phyloP scores from a whole-genome alignment of 1,139 yeast species.

The Debaryomyces subglobosus region DNA sequence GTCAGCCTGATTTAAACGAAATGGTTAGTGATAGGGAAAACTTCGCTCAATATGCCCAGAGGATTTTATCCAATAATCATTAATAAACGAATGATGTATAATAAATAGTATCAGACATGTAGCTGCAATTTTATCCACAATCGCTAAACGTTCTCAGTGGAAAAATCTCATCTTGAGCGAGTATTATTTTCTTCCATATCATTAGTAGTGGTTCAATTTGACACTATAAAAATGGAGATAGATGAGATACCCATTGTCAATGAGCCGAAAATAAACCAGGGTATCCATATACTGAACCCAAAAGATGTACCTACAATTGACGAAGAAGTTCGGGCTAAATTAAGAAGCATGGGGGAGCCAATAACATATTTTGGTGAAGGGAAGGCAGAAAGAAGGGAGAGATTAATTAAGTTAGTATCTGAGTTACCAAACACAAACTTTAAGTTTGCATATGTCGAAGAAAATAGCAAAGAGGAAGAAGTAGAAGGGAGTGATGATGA shows the following conservation, averaged over 20 bases:
- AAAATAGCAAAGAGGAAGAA: slow-evolving; percentile 24
- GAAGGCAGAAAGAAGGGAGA: slow-evolving; percentile 58
- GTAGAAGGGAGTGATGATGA: slow-evolving; percentile 28
- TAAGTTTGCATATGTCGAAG: slow-evolving; percentile 11
- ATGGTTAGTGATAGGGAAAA: slow-evolving; percentile 45
- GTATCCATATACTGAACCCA: slow-evolving; percentile 7
- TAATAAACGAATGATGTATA: slow-evolving; percentile 9
- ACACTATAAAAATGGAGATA: slow-evolving; percentile 20
- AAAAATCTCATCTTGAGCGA: slow-evolving; percentile 5
- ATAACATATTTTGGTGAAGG: slow-evolving; percentile 64
- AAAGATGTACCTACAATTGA: slow-evolving; percentile 63
- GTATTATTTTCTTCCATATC: not conserved
- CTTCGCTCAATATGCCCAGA: slow-evolving; percentile 52
- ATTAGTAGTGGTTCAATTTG: not conserved
- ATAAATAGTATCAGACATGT: not conserved
- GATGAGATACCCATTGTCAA: slow-evolving; percentile 29
- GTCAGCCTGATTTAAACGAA: slow-evolving; percentile 62
- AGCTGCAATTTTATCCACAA: not conserved
- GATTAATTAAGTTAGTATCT: slow-evolving; percentile 41
- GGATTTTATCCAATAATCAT: slow-evolving; percentile 40
- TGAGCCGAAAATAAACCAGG: slow-evolving; percentile 15
- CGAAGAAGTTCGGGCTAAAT: slow-evolving; percentile 52
- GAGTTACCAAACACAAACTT: slow-evolving; percentile 18
- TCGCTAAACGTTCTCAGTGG: not conserved
- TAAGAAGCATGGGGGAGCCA: slow-evolving; percentile 61